Conservation (phyloP, 192 early-diverging fungal species). For the Dispira simplex region DNA sequence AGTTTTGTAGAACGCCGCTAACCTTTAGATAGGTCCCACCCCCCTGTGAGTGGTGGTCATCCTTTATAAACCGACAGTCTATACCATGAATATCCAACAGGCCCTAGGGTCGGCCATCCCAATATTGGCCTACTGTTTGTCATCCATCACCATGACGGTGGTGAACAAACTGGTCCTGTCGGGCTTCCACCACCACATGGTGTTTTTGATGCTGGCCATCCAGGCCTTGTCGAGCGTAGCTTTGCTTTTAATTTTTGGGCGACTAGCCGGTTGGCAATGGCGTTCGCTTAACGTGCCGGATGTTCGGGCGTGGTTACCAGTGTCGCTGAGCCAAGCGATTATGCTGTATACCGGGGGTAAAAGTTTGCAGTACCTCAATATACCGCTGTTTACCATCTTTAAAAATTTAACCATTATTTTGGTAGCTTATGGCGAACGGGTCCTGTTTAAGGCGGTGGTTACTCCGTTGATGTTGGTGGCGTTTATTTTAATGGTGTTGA, state of each 20-base stretch:
- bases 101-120: conserved; percentile 31
- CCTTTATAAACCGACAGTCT: no score
- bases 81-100: conserved; percentile 3
- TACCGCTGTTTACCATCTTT: conserved; percentile 94
- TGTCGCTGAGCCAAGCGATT: conserved; percentile 65
- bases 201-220: conserved; percentile 62
- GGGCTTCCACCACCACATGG: conserved; percentile 71
- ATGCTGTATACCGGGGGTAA: conserved; percentile 99
- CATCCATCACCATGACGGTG: conserved; percentile 81
- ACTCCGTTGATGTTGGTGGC: conserved; percentile 66
- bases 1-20: no score
- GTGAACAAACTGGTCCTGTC: conserved; percentile 79
- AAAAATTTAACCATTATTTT: conserved; percentile 98
- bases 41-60: no score
- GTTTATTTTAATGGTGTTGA: conserved; percentile 75
- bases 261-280: conserved; percentile 40
- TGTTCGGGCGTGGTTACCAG: conserved; percentile 65
- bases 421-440: conserved; percentile 85
- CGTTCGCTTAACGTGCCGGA: conserved; percentile 45
- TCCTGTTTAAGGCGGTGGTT: conserved; percentile 67
- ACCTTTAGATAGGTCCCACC: no score
- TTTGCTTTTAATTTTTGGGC: conserved; percentile 36
- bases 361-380: conserved; percentile 78
- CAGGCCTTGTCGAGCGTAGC: conserved; percentile 51
- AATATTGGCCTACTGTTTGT: conserved; percentile 72